phyloP scores from a whole-genome alignment of 345 rosid species.

The Excoecaria cochinchinensis region DNA sequence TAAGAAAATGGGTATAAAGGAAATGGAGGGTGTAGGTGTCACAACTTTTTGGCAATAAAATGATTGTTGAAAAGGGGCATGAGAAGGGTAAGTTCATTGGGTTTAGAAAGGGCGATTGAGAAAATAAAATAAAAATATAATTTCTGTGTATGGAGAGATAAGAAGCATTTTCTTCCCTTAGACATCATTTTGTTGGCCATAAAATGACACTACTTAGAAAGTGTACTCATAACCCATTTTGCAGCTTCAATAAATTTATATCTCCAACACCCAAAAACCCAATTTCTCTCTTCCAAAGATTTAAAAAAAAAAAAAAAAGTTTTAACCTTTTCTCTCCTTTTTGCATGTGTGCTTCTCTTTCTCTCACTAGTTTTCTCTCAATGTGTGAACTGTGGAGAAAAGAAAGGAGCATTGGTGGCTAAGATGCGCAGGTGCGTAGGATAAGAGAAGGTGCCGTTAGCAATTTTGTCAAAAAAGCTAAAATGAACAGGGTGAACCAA shows the following conservation, averaged over 20 bases:
- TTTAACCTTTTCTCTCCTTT: neutral
- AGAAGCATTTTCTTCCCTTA: conserved; percentile 50
- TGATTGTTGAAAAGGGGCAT: conserved; percentile 28
- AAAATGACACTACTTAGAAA: conserved; percentile 36
- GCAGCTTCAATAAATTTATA: neutral
- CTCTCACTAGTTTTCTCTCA: neutral
- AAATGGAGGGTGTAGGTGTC: conserved; percentile 39
- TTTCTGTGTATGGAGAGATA: conserved; percentile 38
- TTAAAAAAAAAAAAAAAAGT: neutral
- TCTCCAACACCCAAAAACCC: neutral
- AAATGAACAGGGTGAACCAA: conserved; percentile 24
- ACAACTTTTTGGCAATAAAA: conserved; percentile 47
- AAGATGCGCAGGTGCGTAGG: conserved; percentile 45
- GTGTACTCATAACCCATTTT: conserved; percentile 41
- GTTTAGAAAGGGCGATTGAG: conserved; percentile 7
- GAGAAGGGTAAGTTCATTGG: conserved; percentile 29
- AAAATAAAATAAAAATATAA: conserved; percentile 18
- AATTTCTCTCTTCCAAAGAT: neutral
- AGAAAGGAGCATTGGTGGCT: neutral
- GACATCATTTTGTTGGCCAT: conserved; percentile 90
- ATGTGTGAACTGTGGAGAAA: neutral
- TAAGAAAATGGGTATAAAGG: conserved; percentile 21
- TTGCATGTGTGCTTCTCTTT: neutral
- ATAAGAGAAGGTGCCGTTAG: neutral
- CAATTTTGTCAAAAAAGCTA: conserved; percentile 20